A percentile compares a stretch with the other conserved stretches of the same genome.
Conservation (phyloP, 306 rosid genomes). For the Castanea mollissima region DNA sequence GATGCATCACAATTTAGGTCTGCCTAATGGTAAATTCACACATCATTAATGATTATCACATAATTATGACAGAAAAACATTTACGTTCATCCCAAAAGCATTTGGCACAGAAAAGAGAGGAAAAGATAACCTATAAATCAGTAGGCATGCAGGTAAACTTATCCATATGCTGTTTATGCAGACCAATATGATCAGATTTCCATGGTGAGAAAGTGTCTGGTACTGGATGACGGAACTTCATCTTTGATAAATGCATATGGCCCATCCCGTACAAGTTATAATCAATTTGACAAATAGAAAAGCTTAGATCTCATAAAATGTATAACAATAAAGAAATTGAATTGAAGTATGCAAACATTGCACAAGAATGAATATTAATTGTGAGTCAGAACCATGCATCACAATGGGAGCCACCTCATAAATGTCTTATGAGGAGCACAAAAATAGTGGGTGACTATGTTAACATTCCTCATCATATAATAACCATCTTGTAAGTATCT, state of each 20-base stretch:
- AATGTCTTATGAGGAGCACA: neutral
- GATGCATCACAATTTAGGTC: conserved; percentile 40
- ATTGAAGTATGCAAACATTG: neutral
- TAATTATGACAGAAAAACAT: conserved; percentile 3
- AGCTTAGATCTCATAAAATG: conserved; percentile 4
- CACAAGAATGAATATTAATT: neutral
- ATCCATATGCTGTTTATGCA: conserved; percentile 24
- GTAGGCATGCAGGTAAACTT: conserved; percentile 36
- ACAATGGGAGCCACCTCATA: neutral
- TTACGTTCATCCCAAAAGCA: too few relatives aligned
- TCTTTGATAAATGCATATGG: conserved; percentile 59
- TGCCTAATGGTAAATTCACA: conserved; percentile 54
- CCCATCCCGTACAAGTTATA: conserved; percentile 30
- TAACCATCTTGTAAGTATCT: neutral
- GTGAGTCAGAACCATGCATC: neutral
- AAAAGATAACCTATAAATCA: conserved; percentile 28
- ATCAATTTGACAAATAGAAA: conserved; percentile 39
- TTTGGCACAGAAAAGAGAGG: conserved; percentile 2
- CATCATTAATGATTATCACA: conserved; percentile 14
- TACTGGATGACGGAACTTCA: conserved; percentile 79
- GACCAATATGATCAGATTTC: conserved; percentile 34
- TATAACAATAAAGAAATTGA: neutral
- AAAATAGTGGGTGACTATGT: neutral
- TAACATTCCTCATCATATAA: neutral
- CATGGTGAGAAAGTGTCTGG: conserved; percentile 42